These are phyloP conservation scores for Arthrobotrys sphaeroides DNA, from an alignment of 2,329 filamentous ascomycete genomes.

Conservation along the genomic window DNA sequence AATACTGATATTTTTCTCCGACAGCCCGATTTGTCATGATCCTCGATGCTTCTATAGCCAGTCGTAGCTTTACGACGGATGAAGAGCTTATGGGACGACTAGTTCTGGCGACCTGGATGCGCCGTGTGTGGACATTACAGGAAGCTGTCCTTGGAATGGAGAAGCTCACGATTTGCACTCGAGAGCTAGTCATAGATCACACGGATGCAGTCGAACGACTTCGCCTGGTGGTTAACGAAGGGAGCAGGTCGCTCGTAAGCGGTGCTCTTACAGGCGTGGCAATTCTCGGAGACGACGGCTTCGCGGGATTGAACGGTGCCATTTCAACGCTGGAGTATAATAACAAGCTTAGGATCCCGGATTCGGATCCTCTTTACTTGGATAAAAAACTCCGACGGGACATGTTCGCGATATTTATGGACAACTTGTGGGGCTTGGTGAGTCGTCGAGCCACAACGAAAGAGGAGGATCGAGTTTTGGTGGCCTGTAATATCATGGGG, in stretches of 20 bases:
- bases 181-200: slow-evolving; percentile 38
- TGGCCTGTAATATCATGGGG: slow-evolving; percentile 44
- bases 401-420: slow-evolving; percentile 23
- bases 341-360: slow-evolving; percentile 8
- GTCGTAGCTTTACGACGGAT: slow-evolving; percentile 31
- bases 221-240: slow-evolving; percentile 3
- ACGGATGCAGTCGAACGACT: slow-evolving; percentile 42
- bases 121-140: slow-evolving; percentile 56
- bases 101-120: slow-evolving; percentile 54
- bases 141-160: slow-evolving; percentile 54
- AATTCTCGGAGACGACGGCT: slow-evolving; percentile 36
- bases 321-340: slow-evolving; percentile 27
- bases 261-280: slow-evolving; percentile 3
- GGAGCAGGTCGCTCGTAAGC: slow-evolving; percentile 9
- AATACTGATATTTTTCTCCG: slow-evolving; percentile 6
- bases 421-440: slow-evolving; percentile 29
- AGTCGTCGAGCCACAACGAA: slow-evolving; percentile 47
- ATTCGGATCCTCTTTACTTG: neutral
- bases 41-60: slow-evolving; percentile 39
- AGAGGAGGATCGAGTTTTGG: slow-evolving; percentile 51
- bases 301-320: slow-evolving; percentile 28
- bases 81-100: slow-evolving; percentile 52
- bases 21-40: slow-evolving; percentile 51
- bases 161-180: slow-evolving; percentile 34
- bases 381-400: slow-evolving; percentile 2